Base-by-base conservation (phyloP, 345 rosid genomes). In the Camelina laxa region DNA sequence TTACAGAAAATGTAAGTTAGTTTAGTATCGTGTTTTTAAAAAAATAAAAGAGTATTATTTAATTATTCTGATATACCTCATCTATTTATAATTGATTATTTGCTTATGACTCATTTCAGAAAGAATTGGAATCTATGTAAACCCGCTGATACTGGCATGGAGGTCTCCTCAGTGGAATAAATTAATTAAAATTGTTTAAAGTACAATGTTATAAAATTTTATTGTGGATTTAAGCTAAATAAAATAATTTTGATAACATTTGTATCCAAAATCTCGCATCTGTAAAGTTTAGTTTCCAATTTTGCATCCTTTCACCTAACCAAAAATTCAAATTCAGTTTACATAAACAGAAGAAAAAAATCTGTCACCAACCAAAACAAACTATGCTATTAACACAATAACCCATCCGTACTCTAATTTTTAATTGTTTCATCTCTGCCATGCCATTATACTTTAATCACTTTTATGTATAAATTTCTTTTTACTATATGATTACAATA, bases 381-480 rank as follows among this genome's bases (percentile, higher is more conserved):
- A 30, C 45, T 64, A 55, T 19, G 22, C 64, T 74, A 65, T 24
- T 1, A 75, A 67, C 39, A 57, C 51, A 17, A 58, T 4, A 35
- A 33, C 2, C 42, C 14, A 58, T 58, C 62, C 2, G 21, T 9
- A 10, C 12, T 30, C 12, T 11, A 7, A n/a, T 55, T 0, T 15
- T 1, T 6, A 24, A 24, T 24, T 24, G 0, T 6, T 5, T 33
- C n/a, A 71, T 74, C 47, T 74, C 44, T 88, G 85, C 98, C 96
- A 91, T 0, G 84, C 88, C 96, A 91, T 81, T 74, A n/a, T n/a
- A n/a, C n/a, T n/a, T n/a, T n/a, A n/a, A n/a, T n/a, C n/a, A n/a
- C n/a, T n/a, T n/a, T n/a, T n/a, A n/a, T n/a, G n/a, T n/a, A n/a
- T n/a, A n/a, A n/a, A n/a, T n/a, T n/a, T n/a, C n/a, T n/a, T n/a